Evolutionary conservation across 805 yeast genomes (phyloP), one percentile per base, ranked within the genome.

Genomic region (Starmerella riodocensis): DNA sequence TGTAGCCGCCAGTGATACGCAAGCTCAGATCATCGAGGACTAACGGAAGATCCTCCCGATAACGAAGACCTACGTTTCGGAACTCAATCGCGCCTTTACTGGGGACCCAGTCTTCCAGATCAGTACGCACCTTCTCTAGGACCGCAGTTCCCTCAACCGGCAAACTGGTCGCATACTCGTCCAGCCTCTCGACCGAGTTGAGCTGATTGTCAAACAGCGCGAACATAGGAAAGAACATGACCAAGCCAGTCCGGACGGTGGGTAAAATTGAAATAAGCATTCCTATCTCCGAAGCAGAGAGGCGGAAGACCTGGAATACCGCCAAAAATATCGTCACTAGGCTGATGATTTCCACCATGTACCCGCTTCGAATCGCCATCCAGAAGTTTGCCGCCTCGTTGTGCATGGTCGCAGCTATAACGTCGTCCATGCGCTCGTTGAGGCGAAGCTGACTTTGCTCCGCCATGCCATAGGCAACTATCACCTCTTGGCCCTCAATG

Each of bases 131-230:
- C 13, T 19, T 14, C 18, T 85, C 86, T 3, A 20, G 85, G 85
- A 78, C 34, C 62, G 59, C 76, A 55, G 79, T 91, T 48, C 73
- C 73, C 11, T 52, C 54, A n/a, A 79, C 58, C 4, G 30, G 23
- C 3, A 40, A 26, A 31, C 65, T 67, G 23, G 55, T 63, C 1
- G 81, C 82, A 58, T 78, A 79, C 50, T 74, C 71, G 37, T 70
- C 63, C 30, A 79, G 55, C 58, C 91, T 67, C 56, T 79, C 88
- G 18, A 71, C 81, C 0, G 84, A 71, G 47, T 76, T 78, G 76
- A 80, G 67, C 51, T 76, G 76, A 55, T 78, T 79, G 52, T 80
- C 88, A 27, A 76, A 69, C 51, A 72, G 72, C 1, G 86, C 79
- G 53, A 70, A 59, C 14, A 79, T 65, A 53, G 78, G 66, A 44